Evolutionary conservation across 495 filamentous ascomycete genomes (phyloP).

Genomic region (Cercophora newfieldiana): DNA sequence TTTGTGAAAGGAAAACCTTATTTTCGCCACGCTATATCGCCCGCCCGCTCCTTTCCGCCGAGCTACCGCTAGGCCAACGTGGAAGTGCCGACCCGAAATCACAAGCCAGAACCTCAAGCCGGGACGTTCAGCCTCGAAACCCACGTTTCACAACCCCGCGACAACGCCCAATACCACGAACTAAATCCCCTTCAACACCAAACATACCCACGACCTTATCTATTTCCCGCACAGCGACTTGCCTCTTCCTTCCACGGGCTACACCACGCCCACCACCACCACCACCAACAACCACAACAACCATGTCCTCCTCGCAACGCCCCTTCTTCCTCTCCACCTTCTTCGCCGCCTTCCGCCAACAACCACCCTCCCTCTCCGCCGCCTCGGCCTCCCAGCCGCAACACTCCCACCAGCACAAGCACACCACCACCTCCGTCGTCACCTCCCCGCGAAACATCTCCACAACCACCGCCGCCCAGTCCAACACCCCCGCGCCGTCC

Average conservation of each 20-base stretch:
- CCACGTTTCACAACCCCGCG: background rate
- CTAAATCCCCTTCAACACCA: too few species aligned
- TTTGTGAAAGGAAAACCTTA: background rate
- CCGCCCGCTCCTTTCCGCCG: background rate
- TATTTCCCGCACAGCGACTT: background rate
- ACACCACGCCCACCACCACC: background rate
- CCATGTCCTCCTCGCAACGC: slow-evolving; percentile 69
- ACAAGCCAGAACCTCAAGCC: background rate
- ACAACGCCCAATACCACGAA: background rate
- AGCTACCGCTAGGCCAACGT: background rate
- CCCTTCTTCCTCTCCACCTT: slow-evolving; percentile 82
- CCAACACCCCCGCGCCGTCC: slow-evolving; percentile 33
- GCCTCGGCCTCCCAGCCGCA: slow-evolving; percentile 32
- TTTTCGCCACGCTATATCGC: background rate
- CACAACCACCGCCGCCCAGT: slow-evolving; percentile 24
- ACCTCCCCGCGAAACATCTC: slow-evolving; percentile 34
- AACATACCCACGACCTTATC: background rate
- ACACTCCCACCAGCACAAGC: slow-evolving; percentile 45
- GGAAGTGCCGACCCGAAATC: background rate
- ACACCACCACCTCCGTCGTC: slow-evolving; percentile 12
- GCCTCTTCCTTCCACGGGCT: background rate
- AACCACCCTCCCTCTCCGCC: slow-evolving; percentile 34
- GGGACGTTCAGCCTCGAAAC: background rate
- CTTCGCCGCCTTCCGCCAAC: slow-evolving; percentile 75
- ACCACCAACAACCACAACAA: background rate